Percentiles rank a stretch among this genome's conserved stretches.
Evolutionary conservation across 2,329 filamentous ascomycete species (phyloP).

Genomic region (Fusarium camptoceras): DNA sequence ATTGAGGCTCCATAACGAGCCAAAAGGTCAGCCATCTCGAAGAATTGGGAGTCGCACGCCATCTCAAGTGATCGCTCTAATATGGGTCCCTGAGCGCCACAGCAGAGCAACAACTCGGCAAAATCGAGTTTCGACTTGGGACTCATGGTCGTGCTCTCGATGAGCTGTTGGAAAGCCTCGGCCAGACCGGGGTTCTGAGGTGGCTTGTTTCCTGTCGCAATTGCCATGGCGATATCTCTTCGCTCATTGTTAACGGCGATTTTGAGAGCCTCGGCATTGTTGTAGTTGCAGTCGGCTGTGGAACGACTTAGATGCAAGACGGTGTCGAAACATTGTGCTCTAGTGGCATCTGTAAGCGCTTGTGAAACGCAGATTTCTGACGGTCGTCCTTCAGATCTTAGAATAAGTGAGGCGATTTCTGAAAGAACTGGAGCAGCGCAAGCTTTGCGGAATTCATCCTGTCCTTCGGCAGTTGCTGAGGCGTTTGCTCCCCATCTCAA

Average conservation of each 20-base stretch:
- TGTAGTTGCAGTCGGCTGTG: slow-evolving; percentile 64
- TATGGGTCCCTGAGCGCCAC: slow-evolving; percentile 65
- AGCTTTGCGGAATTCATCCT: slow-evolving; percentile 65
- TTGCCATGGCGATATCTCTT: slow-evolving; percentile 66
- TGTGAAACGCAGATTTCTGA: slow-evolving; percentile 58
- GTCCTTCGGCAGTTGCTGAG: slow-evolving; percentile 60
- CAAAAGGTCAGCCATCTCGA: slow-evolving; percentile 67
- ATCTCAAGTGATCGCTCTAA: slow-evolving; percentile 61
- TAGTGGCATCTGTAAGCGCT: slow-evolving; percentile 63
- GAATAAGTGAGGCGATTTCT: slow-evolving; percentile 60
- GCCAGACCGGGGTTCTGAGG: slow-evolving; percentile 62
- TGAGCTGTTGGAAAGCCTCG: slow-evolving; percentile 62
- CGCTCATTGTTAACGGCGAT: slow-evolving; percentile 61
- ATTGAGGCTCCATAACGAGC: slow-evolving; percentile 65
- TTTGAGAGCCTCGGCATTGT: slow-evolving; percentile 64
- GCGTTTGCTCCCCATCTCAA: slow-evolving; percentile 64
- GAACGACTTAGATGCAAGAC: slow-evolving; percentile 64
- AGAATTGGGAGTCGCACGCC: slow-evolving; percentile 62
- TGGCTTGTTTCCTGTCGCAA: slow-evolving; percentile 65
- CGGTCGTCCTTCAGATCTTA: slow-evolving; percentile 63
- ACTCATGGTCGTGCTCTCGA: slow-evolving; percentile 59
- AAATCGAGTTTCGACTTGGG: slow-evolving; percentile 64
- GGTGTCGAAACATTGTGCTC: slow-evolving; percentile 62
- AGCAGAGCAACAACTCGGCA: slow-evolving; percentile 68
- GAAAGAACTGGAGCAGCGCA: slow-evolving; percentile 60